Evolutionary conservation across 495 filamentous ascomycete species (phyloP), one percentile per base, ranked within the genome.

Genomic region (Immersiella caudata): DNA sequence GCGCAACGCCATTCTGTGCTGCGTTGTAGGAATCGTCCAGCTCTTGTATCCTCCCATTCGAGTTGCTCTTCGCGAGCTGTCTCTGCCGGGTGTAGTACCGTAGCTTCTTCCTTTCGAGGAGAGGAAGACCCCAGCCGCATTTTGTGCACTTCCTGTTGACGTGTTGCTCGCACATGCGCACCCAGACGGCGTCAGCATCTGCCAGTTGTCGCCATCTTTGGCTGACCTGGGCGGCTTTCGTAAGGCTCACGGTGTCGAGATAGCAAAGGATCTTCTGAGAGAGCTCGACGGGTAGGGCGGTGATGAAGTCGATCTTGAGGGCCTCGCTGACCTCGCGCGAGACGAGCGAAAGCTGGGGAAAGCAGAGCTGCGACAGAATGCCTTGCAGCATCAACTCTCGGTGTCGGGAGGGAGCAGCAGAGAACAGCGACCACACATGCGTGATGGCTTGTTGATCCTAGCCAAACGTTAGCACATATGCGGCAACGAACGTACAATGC

Each of bases 141-240:
- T 97, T 97, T 58, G 89, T 93, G 79, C 95, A 99, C 76, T 97
- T 98, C 59, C 94, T 85, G 71, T 95, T 93, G 54, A 79, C 98
- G 73, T 99, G 95, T 73, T 99, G 95, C 80, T 97, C 94, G 74
- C 95, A 99, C 94, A 99, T 98, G 64, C 89, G 90, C 70, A 97
- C 94, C 95, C 95, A 99, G 1, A 99, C 95, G 25, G 97, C 90
- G 79, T 99, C 94, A 74, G 97, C 93, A 75, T 97, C 96, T 1
- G 95, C 95, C 26, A 99, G 77, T 60, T 84, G 84, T 65, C 91
- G 86, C 95, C 95, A 99, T 65, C 88, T 84, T 64, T 87, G 88
- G 75, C 93, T 97, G 46, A 99, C 96, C 78, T 97, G 96, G 2
- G 96, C 93, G 8, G 94, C 95, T 76, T 96, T 96, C 82, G 96